Evolutionary conservation across 805 yeast genomes (phyloP).

Genomic region (Hyphopichia homilentoma): DNA sequence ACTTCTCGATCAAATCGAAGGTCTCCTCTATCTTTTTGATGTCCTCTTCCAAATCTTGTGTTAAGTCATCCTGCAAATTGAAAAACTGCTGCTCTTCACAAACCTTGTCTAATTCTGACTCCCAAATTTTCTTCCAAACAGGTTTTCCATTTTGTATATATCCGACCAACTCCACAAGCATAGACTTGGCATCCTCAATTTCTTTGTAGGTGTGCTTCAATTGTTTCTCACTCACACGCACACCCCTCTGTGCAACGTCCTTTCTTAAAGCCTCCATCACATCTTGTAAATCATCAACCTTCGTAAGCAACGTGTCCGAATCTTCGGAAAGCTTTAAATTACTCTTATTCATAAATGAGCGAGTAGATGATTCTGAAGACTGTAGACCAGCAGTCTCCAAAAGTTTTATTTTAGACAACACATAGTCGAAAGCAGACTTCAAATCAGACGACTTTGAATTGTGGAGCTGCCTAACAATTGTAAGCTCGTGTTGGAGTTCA

Average conservation of each 20-base stretch:
- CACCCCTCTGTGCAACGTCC: constrained; percentile 90
- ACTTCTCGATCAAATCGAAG: constrained; percentile 72
- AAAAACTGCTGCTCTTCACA: constrained; percentile 93
- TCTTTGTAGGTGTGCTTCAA: constrained; percentile 64
- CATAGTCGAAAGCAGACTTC: constrained; percentile 38
- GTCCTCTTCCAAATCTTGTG: constrained; percentile 77
- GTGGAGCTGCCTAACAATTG: constrained; percentile 57
- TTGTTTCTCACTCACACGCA: constrained; percentile 73
- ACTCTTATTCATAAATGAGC: constrained; percentile 72
- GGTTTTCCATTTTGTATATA: constrained; percentile 71
- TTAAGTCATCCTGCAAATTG: constrained; percentile 83
- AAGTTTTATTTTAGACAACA: constrained; percentile 45
- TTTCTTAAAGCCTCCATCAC: constrained; percentile 81
- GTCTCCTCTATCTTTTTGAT: constrained; percentile 78
- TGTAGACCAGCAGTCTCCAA: constrained; percentile 48
- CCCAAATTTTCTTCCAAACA: constrained; percentile 91
- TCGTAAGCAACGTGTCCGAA: constrained; percentile 68
- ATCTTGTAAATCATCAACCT: constrained; percentile 90
- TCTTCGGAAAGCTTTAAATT: constrained; percentile 70
- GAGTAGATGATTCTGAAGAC: constrained; percentile 31
- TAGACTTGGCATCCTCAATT: constrained; percentile 51
- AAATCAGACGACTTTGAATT: constrained; percentile 38
- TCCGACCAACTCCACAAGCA: constrained; percentile 50
- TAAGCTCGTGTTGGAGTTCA: constrained; percentile 55
- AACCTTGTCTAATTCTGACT: constrained; percentile 79